Percentiles rank a stretch among this genome's conserved stretches.
phyloP scores from a whole-genome alignment of 306 rosid genomes.

The Vigna unguiculata region DNA sequence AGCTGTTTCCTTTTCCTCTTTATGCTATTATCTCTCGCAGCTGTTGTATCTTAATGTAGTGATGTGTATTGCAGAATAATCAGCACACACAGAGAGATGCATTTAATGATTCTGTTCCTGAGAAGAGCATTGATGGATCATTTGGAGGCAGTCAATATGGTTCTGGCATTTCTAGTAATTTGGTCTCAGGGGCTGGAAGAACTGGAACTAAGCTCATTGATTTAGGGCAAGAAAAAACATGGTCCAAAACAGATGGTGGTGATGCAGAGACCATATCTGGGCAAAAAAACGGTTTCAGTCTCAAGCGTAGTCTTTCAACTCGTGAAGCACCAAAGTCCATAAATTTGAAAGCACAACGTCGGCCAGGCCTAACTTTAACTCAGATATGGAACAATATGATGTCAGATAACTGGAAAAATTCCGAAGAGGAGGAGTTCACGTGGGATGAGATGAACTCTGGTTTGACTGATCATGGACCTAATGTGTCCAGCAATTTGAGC shows the following conservation, averaged over 20 bases:
- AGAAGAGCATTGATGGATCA: constrained; percentile 62
- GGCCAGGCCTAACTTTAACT: constrained; percentile 55
- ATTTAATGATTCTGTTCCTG: constrained; percentile 62
- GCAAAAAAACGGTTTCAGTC: constrained; percentile 75
- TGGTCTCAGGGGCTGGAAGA: constrained; percentile 59
- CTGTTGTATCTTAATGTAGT: constrained; percentile 40
- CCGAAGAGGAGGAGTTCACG: constrained; percentile 95
- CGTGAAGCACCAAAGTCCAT: constrained; percentile 65
- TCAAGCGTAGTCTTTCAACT: constrained; percentile 62
- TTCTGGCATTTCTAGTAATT: constrained; percentile 67
- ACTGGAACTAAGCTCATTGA: constrained; percentile 59
- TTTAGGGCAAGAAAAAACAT: constrained; percentile 64
- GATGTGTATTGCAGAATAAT: constrained; percentile 63
- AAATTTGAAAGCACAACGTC: constrained; percentile 55
- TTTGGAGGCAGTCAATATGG: constrained; percentile 68
- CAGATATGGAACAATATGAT: constrained; percentile 51
- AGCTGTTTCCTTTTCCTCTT: constrained; percentile 23
- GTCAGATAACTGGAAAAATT: constrained; percentile 91
- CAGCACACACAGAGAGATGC: constrained; percentile 68
- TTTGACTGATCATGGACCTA: constrained; percentile 58
- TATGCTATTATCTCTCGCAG: neutral
- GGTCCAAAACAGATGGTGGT: constrained; percentile 60
- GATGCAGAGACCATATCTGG: constrained; percentile 63
- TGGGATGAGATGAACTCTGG: constrained; percentile 88
- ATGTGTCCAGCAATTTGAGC: constrained; percentile 53